These are phyloP conservation scores for Mucuna pruriens DNA, from an alignment of 306 rosid genomes.

Conservation along the genomic window DNA sequence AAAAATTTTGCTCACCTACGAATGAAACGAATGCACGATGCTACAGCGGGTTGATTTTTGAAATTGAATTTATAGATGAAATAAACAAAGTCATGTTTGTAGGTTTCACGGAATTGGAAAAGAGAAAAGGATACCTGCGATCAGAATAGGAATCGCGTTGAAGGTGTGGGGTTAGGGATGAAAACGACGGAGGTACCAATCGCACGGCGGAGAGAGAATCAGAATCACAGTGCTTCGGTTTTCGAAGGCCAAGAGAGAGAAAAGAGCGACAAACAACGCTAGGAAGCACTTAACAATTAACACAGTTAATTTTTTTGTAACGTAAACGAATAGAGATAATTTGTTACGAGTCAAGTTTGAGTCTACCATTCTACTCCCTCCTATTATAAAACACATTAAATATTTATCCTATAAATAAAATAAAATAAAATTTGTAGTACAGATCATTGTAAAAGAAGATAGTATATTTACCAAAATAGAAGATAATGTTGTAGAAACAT, in stretches of 20 bases:
- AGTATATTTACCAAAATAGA: no score
- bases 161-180: constrained; percentile 46
- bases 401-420: not conserved
- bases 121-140: constrained; percentile 6
- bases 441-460: no score
- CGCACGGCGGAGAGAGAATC: constrained; percentile 30
- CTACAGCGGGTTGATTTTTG: constrained; percentile 4
- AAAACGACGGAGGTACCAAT: constrained; percentile 27
- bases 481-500: not conserved
- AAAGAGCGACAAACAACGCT: not conserved
- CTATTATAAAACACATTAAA: not conserved
- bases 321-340: not conserved
- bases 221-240: constrained; percentile 33
- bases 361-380: not conserved
- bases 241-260: not conserved
- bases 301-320: not conserved
- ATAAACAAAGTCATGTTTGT: not conserved
- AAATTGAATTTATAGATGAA: constrained; percentile 7
- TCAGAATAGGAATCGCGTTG: not conserved
- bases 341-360: not conserved
- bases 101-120: not conserved
- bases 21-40: constrained; percentile 10
- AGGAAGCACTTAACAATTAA: not conserved
- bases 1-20: not conserved
- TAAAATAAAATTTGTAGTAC: no score